Evolutionary conservation across 352 stramenopile genomes (phyloP).

Genomic region (Phytophthora crassamura): DNA sequence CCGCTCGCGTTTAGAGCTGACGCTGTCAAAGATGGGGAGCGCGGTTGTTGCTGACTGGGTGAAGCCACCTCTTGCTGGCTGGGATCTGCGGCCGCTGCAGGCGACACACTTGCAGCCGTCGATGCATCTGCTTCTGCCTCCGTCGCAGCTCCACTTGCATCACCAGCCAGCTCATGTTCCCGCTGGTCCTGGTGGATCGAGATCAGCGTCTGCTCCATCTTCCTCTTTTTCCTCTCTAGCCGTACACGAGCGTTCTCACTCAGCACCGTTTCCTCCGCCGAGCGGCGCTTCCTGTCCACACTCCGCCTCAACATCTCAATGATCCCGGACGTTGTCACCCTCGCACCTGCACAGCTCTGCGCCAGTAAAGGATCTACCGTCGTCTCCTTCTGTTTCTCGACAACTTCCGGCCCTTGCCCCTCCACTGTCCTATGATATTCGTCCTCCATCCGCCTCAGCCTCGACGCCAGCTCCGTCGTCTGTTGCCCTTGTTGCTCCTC

Average conservation of each 20-base stretch:
- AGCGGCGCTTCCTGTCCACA: conserved; percentile 57
- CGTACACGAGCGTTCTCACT: conserved; percentile 64
- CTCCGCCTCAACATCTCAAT: conserved; percentile 65
- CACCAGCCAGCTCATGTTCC: conserved; percentile 11
- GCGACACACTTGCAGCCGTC: not conserved
- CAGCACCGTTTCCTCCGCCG: conserved; percentile 53
- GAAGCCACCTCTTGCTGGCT: not conserved
- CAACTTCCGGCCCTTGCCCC: conserved; percentile 7
- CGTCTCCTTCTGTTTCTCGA: not conserved
- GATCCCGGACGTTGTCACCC: conserved; percentile 39
- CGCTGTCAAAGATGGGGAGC: not conserved
- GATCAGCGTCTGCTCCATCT: conserved; percentile 60
- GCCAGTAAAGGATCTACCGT: not conserved
- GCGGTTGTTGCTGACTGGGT: not conserved
- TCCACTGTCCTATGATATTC: conserved; percentile 42
- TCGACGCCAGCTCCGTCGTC: conserved; percentile 32
- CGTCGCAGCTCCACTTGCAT: not conserved
- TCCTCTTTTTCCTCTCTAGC: conserved; percentile 66
- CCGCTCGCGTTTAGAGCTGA: not conserved
- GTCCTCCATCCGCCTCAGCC: conserved; percentile 53
- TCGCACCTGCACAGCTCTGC: not conserved
- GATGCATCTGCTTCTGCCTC: not conserved
- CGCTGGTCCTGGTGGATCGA: conserved; percentile 59
- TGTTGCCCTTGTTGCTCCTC: not conserved
- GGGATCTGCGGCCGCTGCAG: not conserved